Evolutionary conservation across 202 grass and related monocot genomes (phyloP).

Genomic region (Cymbopogon flexuosus): DNA sequence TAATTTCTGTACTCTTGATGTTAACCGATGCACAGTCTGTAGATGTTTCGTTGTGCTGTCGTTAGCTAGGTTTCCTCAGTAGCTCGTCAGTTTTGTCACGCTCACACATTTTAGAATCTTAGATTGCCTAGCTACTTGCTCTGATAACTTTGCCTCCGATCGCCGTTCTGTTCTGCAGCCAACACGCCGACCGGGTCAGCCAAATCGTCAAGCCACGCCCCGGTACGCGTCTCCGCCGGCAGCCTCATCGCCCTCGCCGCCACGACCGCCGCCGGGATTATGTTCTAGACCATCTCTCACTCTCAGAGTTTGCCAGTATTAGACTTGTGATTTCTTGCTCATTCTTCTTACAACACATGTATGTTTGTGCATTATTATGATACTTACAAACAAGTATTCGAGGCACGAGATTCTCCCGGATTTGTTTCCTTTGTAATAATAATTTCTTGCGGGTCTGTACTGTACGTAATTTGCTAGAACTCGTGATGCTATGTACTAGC

Average conservation of each 20-base stretch:
- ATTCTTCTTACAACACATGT: constrained; percentile 26
- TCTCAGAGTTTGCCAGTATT: neutral
- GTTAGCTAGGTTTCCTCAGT: neutral
- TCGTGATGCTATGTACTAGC: neutral
- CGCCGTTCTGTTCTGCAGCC: constrained; percentile 19
- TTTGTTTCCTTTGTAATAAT: constrained; percentile 5
- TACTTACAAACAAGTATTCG: neutral
- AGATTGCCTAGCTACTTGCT: neutral
- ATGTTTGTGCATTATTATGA: constrained; percentile 11
- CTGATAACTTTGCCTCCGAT: neutral
- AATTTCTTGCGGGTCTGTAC: neutral
- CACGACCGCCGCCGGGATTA: neutral
- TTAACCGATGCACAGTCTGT: neutral
- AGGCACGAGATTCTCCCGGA: neutral
- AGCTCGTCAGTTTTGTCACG: neutral
- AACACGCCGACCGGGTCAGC: constrained; percentile 20
- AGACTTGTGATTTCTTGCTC: constrained; percentile 12
- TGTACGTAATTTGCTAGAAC: constrained; percentile 12
- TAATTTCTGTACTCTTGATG: neutral
- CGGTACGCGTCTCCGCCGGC: neutral
- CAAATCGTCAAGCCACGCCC: neutral
- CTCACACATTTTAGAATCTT: neutral
- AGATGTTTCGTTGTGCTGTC: neutral
- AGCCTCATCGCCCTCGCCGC: constrained; percentile 8
- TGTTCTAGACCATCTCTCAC: constrained; percentile 24